These are phyloP conservation scores for Pythium phragmitis DNA, from an alignment of 352 stramenopile genomes.

Conservation along the genomic window DNA sequence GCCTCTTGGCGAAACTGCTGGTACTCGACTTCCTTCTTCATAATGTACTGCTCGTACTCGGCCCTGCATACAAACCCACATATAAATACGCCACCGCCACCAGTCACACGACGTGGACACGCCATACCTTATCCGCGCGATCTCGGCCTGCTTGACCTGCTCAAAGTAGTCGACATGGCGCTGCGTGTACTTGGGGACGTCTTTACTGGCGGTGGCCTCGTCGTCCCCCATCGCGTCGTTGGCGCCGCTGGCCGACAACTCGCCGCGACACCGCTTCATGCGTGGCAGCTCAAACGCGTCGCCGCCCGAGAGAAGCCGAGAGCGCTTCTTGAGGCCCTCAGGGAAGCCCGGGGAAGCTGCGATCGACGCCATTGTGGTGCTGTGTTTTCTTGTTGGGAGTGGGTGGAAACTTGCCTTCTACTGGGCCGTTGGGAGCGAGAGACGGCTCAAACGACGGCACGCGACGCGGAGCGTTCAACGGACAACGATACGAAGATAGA, in stretches of 20 bases:
- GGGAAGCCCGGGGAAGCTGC: conserved; percentile 68
- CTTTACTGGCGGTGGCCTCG: conserved; percentile 28
- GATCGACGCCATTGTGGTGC: conserved; percentile 62
- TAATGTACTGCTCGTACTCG: conserved; percentile 83
- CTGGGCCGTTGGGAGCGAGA: background rate
- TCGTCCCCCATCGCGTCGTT: conserved; percentile 34
- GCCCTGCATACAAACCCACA: conserved; percentile 25
- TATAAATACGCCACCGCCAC: background rate
- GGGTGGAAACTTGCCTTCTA: conserved; percentile 1
- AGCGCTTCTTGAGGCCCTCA: conserved; percentile 75
- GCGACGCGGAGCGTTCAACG: background rate
- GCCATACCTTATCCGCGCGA: conserved; percentile 60
- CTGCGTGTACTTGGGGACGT: conserved; percentile 84
- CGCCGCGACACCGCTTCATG: conserved; percentile 61
- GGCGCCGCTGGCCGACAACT: conserved; percentile 19
- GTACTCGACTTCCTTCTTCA: conserved; percentile 80
- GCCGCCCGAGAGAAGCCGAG: conserved; percentile 37
- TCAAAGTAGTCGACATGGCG: conserved; percentile 88
- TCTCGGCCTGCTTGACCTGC: conserved; percentile 79
- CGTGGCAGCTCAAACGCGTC: conserved; percentile 58
- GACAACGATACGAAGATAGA: background rate
- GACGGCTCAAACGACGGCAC: conserved; percentile 6
- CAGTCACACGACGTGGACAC: background rate
- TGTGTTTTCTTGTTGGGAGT: background rate
- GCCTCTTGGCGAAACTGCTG: conserved; percentile 62